These are phyloP conservation scores for Lolium rigidum DNA, from an alignment of 176 grass and related monocot genomes.

Conservation along the genomic window DNA sequence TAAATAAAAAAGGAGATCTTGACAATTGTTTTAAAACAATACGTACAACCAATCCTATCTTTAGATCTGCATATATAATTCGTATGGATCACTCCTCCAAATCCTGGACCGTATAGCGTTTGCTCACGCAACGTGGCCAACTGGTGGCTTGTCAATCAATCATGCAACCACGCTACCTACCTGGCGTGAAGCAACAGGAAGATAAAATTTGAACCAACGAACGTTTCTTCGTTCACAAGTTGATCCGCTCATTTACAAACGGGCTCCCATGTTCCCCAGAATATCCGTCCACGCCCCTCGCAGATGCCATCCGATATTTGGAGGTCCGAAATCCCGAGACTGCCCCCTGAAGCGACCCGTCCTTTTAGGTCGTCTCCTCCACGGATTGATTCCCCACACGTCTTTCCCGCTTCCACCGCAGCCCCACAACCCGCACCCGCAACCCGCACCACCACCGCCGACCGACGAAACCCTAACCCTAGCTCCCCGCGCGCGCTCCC, in stretches of 20 bases:
- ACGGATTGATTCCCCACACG: background rate
- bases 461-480: constrained; percentile 50
- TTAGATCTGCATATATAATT: background rate
- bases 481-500: constrained; percentile 33
- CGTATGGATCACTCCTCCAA: background rate
- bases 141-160: background rate
- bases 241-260: background rate
- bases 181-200: background rate
- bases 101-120: background rate
- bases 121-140: background rate
- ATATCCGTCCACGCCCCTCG: background rate
- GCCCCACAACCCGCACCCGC: constrained; percentile 22
- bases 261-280: background rate
- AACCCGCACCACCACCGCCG: background rate
- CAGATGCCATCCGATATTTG: background rate
- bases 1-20: too few relatives aligned
- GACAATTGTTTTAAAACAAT: too few relatives aligned
- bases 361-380: constrained; percentile 1
- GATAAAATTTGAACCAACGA: background rate
- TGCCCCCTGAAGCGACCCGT: constrained; percentile 21
- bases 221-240: background rate
- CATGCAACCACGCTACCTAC: background rate
- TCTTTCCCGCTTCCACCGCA: constrained; percentile 48
- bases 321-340: background rate
- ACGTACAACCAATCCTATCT: background rate